phyloP scores from a whole-genome alignment of 2,329 filamentous ascomycete genomes.

The Ophioceras dolichostomum region DNA sequence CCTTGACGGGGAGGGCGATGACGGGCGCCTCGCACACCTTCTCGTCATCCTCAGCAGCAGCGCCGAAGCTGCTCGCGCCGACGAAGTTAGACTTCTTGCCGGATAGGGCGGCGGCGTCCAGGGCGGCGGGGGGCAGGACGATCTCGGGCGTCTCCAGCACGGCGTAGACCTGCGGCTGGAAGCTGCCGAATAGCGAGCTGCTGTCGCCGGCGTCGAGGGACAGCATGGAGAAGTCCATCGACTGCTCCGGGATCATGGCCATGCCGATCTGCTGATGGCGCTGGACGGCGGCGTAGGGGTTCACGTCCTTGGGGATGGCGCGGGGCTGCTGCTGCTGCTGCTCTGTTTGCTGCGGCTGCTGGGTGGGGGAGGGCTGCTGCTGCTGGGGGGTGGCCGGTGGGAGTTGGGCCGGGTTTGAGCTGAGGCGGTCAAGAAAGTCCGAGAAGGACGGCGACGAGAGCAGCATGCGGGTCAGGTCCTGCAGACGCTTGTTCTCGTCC shows the following conservation, averaged over 20 bases:
- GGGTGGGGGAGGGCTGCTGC: too few species aligned
- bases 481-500: constrained; percentile 75
- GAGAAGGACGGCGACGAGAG: constrained; percentile 72
- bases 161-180: constrained; percentile 62
- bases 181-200: constrained; percentile 37
- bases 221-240: constrained; percentile 64
- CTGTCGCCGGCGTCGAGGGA: constrained; percentile 40
- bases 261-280: constrained; percentile 60
- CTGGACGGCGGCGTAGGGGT: constrained; percentile 43
- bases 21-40: constrained; percentile 45
- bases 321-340: constrained; percentile 21
- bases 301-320: constrained; percentile 53
- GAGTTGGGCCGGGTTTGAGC: constrained; percentile 40
- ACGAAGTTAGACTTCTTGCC: constrained; percentile 54
- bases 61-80: constrained; percentile 26
- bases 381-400: constrained; percentile 19
- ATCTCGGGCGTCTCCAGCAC: constrained; percentile 23
- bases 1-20: constrained; percentile 28
- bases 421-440: constrained; percentile 63
- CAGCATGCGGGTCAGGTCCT: constrained; percentile 69
- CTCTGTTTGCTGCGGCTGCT: too few species aligned
- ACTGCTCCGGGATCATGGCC: constrained; percentile 72
- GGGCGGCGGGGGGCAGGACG: constrained; percentile 36
- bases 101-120: constrained; percentile 50
- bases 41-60: too few species aligned